Base-by-base conservation (phyloP, 2,329 filamentous ascomycete species). In the Colletotrichum sp. region DNA sequence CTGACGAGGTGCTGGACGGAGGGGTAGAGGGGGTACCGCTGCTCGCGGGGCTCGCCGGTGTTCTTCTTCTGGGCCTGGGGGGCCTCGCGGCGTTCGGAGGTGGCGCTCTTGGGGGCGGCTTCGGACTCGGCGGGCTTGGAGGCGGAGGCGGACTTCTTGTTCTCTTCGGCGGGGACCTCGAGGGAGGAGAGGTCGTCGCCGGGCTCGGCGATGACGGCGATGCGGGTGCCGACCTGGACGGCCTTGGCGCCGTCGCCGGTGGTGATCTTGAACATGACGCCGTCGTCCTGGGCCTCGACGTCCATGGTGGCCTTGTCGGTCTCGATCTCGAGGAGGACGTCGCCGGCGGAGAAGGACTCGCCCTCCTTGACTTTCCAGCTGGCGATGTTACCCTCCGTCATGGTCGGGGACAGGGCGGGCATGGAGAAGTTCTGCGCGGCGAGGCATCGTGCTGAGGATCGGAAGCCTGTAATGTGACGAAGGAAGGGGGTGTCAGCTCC, bases 241-340 rank as follows among this genome's bases (percentile, higher is more conserved):
- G 88, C 89, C 87, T 97, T 97, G 83, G 90, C 90, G 70, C 95
- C 95, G 82, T 96, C 93, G 58, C 87, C 87, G 82, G 92, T 88
- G 82, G 93, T 91, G 80, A 98, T 96, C 89, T 97, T 97, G 82
- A 96, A 93, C 84, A 98, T 87, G 79, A 96, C 88, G 56, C 96
- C 95, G 82, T 97, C 95, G 60, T 98, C 95, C 86, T 97, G 95
- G 55, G 95, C 95, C 88, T 98, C 96, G 30, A 98, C 95, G 80
- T 98, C 96, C 95, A 98, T 98, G 72, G 95, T 95, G 71, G 95
- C 95, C 89, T 98, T 98, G 85, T 98, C 95, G 75, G 95, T 98
- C 87, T 98, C 95, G 83, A 98, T 97, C 86, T 98, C 95, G 75
- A 98, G 92, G 67, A 98, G 89, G 36, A 98, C 95, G 84, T 98